phyloP scores from a whole-genome alignment of 1,284 basidiomycete species.

The Sanguinoderma infundibulare region DNA sequence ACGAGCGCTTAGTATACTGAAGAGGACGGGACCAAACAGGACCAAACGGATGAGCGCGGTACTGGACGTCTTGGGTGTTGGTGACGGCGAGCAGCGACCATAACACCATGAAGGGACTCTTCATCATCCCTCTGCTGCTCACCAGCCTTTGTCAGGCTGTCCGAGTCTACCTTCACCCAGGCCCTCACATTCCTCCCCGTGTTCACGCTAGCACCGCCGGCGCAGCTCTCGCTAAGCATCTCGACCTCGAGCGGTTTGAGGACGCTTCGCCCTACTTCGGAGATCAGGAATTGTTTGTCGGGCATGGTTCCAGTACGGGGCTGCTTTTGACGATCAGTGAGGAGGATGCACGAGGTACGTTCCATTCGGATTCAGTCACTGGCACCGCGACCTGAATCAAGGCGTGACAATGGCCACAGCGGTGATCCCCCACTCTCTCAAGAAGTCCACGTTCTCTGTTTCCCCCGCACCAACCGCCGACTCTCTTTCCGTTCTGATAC shows the following conservation, averaged over 20 bases:
- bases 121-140: slow-evolving; percentile 34
- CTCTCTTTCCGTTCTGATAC: slow-evolving; percentile 54
- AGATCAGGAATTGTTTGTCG: slow-evolving; percentile 56
- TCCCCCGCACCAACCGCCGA: slow-evolving; percentile 32
- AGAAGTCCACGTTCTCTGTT: slow-evolving; percentile 47
- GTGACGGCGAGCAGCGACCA: slow-evolving; percentile 13
- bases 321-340: slow-evolving; percentile 63
- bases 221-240: slow-evolving; percentile 64
- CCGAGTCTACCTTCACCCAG: slow-evolving; percentile 54
- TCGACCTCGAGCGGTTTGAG: slow-evolving; percentile 72
- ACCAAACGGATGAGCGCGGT: slow-evolving; percentile 18
- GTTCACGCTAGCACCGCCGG: slow-evolving; percentile 60
- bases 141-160: slow-evolving; percentile 44
- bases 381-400: not conserved
- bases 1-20: not conserved
- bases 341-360: slow-evolving; percentile 59
- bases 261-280: slow-evolving; percentile 31
- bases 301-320: slow-evolving; percentile 52
- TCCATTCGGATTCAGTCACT: not conserved
- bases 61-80: slow-evolving; percentile 4
- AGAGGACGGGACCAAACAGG: slow-evolving; percentile 2
- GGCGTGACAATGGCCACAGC: slow-evolving; percentile 42
- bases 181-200: slow-evolving; percentile 37
- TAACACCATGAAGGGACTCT: slow-evolving; percentile 35
- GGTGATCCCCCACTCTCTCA: slow-evolving; percentile 51